Base-by-base conservation (phyloP, 257 asterid species). In the Oldenlandia corymbosa region DNA sequence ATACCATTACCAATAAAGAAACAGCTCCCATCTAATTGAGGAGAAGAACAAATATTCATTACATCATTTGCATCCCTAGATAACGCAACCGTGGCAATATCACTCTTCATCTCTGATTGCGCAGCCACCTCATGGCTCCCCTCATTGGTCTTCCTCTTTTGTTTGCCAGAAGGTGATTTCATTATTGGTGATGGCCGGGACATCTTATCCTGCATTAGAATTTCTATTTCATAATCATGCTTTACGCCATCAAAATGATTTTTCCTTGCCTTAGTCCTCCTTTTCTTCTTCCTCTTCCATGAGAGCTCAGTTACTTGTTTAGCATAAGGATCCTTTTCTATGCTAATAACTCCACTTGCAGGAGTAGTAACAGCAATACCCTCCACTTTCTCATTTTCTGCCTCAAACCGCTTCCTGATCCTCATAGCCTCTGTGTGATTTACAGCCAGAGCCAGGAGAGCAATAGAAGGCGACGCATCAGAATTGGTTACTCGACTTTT, bases 11-110 rank as follows among this genome's bases (percentile, higher is more conserved):
- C 42, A 12, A 30, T 53, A 27, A 58, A 52, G 53, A 50, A 45
- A 67, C 73, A 48, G 34, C 42, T 67, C 50, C n/a, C 60, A 30
- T 17, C 20, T 20, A 62, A 21, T 50, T 54, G 67, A 56, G 32
- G 65, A 48, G 59, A 45, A 27, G 68, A 51, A 13, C 18, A 43
- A 31, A 7, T 32, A 24, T 30, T 56, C 28, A 32, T 55, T 31
- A 28, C 27, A 6, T 66, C 68, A 53, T 36, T 60, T 20, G 2
- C 47, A 34, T 31, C n/a, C 13, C 20, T 43, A 55, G 76, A 43
- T 48, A 48, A 41, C 37, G 7, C n/a, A 39, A 36, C 65, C 57
- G 31, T 43, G n/a, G 34, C 7, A 46, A 37, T 31, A 64, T 13
- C 14, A 32, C 18, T 26, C n/a, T 45, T 56, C 64, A 27, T 57